Evolutionary conservation across 1,284 basidiomycete species (phyloP).

Genomic region (Papiliotrema terrestris): DNA sequence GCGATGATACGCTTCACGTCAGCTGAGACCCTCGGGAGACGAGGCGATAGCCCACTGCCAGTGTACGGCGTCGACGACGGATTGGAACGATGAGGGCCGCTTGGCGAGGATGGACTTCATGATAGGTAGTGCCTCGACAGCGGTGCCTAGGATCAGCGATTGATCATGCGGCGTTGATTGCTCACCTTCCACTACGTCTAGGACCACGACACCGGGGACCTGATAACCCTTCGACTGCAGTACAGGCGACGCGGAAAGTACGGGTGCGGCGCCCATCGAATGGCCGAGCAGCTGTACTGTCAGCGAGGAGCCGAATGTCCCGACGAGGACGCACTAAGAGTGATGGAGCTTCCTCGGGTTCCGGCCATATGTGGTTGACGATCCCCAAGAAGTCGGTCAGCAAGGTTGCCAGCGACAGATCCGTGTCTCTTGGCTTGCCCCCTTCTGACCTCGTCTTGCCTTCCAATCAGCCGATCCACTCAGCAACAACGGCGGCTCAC

Average conservation of each 20-base stretch:
- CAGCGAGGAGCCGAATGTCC: not conserved
- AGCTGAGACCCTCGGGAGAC: not conserved
- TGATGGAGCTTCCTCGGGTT: conserved; percentile 61
- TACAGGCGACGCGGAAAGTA: conserved; percentile 64
- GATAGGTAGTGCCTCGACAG: conserved; percentile 81
- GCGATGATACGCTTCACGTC: conserved; percentile 60
- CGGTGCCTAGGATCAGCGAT: conserved; percentile 64
- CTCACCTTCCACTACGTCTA: conserved; percentile 94
- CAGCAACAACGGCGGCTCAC: conserved; percentile 51
- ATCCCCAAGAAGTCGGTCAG: conserved; percentile 68
- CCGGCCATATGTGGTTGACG: conserved; percentile 65
- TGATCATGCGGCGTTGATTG: not conserved
- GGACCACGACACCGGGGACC: conserved; percentile 76
- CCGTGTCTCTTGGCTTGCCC: conserved; percentile 53
- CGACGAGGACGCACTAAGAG: conserved; percentile 59
- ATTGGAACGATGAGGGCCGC: conserved; percentile 78
- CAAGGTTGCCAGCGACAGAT: conserved; percentile 69
- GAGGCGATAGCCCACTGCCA: conserved; percentile 86
- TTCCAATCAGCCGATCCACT: conserved; percentile 27
- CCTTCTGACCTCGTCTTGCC: conserved; percentile 56
- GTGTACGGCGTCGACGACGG: conserved; percentile 76
- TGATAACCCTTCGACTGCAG: conserved; percentile 66
- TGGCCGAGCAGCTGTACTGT: conserved; percentile 71
- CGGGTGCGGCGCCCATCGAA: conserved; percentile 86
- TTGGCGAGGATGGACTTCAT: conserved; percentile 86